Evolutionary conservation across 176 grass and related monocot species (phyloP).

Genomic region (Zea luxurians): DNA sequence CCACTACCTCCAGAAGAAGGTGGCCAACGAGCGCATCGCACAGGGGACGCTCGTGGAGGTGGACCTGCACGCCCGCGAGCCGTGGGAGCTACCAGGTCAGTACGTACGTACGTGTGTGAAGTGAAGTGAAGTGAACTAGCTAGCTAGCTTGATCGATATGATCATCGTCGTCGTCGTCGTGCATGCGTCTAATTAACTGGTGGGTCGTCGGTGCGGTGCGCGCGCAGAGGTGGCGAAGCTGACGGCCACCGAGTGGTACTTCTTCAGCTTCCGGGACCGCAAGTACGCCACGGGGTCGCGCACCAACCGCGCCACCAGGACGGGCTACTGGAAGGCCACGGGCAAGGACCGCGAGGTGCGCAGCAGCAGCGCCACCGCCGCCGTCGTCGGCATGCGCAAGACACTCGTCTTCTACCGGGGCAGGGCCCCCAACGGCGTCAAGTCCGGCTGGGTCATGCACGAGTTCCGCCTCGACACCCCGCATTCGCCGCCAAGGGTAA

Average conservation of each 20-base stretch:
- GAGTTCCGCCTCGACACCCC: conserved; percentile 67
- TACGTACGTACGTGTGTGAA: too few species aligned
- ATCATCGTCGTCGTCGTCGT: not conserved
- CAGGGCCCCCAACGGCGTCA: conserved; percentile 60
- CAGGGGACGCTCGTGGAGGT: conserved; percentile 86
- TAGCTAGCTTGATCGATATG: too few species aligned
- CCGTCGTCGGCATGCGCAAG: conserved; percentile 71
- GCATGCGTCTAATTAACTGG: too few species aligned
- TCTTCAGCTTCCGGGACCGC: conserved; percentile 93
- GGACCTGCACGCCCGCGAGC: conserved; percentile 79
- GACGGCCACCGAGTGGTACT: conserved; percentile 85
- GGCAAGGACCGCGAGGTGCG: conserved; percentile 74
- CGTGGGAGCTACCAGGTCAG: conserved; percentile 93
- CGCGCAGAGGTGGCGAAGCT: conserved; percentile 66
- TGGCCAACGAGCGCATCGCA: conserved; percentile 53
- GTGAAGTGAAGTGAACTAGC: too few species aligned
- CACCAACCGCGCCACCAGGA: conserved; percentile 82
- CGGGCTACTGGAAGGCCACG: conserved; percentile 85
- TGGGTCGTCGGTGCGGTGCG: too few species aligned
- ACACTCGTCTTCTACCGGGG: conserved; percentile 80
- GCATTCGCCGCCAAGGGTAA: conserved; percentile 54
- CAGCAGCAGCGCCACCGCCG: not conserved
- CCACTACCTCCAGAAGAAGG: conserved; percentile 96
- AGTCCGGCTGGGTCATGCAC: conserved; percentile 78
- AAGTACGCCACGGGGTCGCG: conserved; percentile 86